Base-by-base conservation (phyloP, 371 early-diverging fungal species). In the Apophysomyces elegans region DNA sequence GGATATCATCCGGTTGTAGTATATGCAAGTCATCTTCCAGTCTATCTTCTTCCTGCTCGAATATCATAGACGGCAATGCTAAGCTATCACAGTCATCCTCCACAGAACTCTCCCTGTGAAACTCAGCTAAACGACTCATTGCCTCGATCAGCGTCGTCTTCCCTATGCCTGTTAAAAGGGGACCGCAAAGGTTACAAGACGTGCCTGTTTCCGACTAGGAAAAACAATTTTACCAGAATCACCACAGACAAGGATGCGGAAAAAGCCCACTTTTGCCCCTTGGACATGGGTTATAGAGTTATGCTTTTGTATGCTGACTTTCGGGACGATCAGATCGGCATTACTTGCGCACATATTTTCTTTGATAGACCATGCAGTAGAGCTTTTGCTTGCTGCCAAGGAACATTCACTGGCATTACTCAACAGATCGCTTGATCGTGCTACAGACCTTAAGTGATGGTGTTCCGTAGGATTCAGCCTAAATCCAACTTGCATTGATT, bases 231-330 rank as follows among this genome's bases (percentile, higher is more conserved):
- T 77, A 72, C 87, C 86, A 58, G 85, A 84, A 69, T 87, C 87
- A 41, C 87, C 87, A 60, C 84, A 84, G 1, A 87, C 79, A 35
- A 86, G 78, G 26, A 87, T 72, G 38, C 80, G 74, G 36, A 87
- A 68, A 58, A 74, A 74, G 38, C 83, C 83, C 35, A 79, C 73
- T 67, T 73, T 70, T 44, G 69, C 72, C 35, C 72, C 67, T 63
- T 21, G 54, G 54, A 18, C 21, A 16, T 21, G 9, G 21, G 9
- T 50, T 21, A 16, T n/a, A 26, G 9, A 26, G 21, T 18, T 50
- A 50, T 21, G n/a, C 21, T 26, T 50, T 9, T 21, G 18, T n/a
- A 50, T 64, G 37, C 44, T 58, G 26, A 54, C 59, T 58, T 54
- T 68, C n/a, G 60, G 59, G 41, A 36, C 18, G 18, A 41, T 37